Conservation (phyloP, 169 alveolate species). For the Miamiensis avidus region DNA sequence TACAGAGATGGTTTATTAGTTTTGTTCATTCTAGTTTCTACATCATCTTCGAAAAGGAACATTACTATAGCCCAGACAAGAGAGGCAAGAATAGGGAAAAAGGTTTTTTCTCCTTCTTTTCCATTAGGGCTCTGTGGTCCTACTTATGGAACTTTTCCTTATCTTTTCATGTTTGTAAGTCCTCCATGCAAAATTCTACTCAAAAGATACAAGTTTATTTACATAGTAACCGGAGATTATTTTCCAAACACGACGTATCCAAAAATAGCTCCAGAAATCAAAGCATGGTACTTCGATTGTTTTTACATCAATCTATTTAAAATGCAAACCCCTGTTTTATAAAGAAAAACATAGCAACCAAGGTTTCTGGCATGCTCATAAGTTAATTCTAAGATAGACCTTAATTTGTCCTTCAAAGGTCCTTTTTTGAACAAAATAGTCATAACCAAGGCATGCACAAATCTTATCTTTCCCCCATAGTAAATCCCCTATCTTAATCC, state of each 20-base stretch:
- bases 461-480: conserved; percentile 66
- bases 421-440: conserved; percentile 58
- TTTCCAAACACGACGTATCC: conserved; percentile 49
- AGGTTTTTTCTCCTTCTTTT: conserved; percentile 7
- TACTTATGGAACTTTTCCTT: conserved; percentile 33
- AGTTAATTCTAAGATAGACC: conserved; percentile 45
- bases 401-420: conserved; percentile 37
- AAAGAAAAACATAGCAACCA: conserved; percentile 58
- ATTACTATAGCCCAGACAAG: conserved; percentile 70
- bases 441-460: conserved; percentile 72
- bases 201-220: conserved; percentile 56
- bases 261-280: conserved; percentile 58
- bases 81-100: conserved; percentile 48
- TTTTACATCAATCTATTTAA: conserved; percentile 26
- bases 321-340: conserved; percentile 51
- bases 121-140: background rate
- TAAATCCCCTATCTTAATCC: conserved; percentile 67
- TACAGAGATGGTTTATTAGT: conserved; percentile 39
- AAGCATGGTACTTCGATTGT: conserved; percentile 40
- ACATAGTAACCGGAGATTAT: conserved; percentile 44
- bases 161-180: conserved; percentile 36
- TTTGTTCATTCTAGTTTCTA: background rate
- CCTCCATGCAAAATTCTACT: conserved; percentile 53
- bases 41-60: conserved; percentile 67
- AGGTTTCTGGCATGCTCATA: conserved; percentile 60